These are phyloP conservation scores for Gnaphalium uliginosum DNA, from an alignment of 129 eudicot genomes.

Conservation along the genomic window DNA sequence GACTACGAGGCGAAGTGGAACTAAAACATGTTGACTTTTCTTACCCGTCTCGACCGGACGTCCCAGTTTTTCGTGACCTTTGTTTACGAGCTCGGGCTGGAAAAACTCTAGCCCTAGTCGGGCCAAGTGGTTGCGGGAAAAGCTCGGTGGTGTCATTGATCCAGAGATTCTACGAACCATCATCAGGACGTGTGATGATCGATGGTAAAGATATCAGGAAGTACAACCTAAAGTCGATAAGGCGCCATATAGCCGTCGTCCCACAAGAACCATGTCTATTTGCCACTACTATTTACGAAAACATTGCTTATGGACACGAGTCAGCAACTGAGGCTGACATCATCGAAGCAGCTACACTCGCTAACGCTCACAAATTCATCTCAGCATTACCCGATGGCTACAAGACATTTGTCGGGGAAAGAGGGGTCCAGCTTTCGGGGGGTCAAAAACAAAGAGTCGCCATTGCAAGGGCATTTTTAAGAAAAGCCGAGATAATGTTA, in stretches of 20 bases:
- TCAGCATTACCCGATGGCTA: conserved; percentile 87
- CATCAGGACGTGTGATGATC: conserved; percentile 75
- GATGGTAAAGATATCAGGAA: conserved; percentile 86
- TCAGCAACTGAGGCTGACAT: conserved; percentile 85
- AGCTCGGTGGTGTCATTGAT: conserved; percentile 85
- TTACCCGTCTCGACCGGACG: conserved; percentile 85
- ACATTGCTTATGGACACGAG: conserved; percentile 82
- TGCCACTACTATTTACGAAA: conserved; percentile 77
- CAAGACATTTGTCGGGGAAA: conserved; percentile 78
- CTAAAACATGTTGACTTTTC: conserved; percentile 85
- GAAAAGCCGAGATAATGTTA: conserved; percentile 77
- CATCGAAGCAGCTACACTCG: conserved; percentile 81
- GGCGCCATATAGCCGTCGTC: conserved; percentile 77
- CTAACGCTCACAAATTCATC: conserved; percentile 89
- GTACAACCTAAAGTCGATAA: conserved; percentile 68
- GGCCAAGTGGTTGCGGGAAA: conserved; percentile 95
- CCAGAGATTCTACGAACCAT: conserved; percentile 79
- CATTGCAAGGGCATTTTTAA: conserved; percentile 76
- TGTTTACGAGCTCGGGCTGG: conserved; percentile 86
- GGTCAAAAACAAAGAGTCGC: conserved; percentile 93
- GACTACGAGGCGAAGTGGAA: conserved; percentile 87
- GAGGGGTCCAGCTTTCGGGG: conserved; percentile 85
- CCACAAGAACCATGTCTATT: conserved; percentile 96
- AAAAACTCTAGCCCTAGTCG: conserved; percentile 87
- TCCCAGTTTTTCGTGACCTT: conserved; percentile 65